Percentiles rank a stretch among this genome's conserved stretches.
Evolutionary conservation across 768 basidiomycete species (phyloP).

Genomic region (Hypholoma sublateritium): DNA sequence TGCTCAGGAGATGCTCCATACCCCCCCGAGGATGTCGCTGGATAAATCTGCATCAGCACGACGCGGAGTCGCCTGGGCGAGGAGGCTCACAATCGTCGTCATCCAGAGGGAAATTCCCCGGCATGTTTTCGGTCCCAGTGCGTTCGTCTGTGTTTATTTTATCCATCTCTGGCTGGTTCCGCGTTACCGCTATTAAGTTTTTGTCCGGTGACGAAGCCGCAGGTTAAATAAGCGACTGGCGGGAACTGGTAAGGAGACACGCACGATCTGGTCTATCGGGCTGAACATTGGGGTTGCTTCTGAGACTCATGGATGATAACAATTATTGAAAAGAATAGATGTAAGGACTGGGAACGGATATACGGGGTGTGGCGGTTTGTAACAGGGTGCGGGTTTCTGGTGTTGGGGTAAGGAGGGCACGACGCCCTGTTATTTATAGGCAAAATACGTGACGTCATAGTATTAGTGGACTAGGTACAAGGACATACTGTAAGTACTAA

Average conservation of each 20-base stretch:
- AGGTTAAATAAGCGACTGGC: neutral
- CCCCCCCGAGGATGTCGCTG: slow-evolving; percentile 17
- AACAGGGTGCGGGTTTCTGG: too few species aligned
- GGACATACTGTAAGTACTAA: too few species aligned
- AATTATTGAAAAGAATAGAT: neutral
- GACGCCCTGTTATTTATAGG: too few species aligned
- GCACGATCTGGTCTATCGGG: slow-evolving; percentile 14
- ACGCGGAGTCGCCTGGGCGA: too few species aligned
- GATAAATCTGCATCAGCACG: neutral
- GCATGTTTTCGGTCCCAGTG: slow-evolving; percentile 9
- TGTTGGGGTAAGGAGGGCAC: too few species aligned
- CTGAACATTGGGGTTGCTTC: slow-evolving; percentile 8
- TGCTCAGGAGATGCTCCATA: slow-evolving; percentile 12
- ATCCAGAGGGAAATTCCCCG: slow-evolving; percentile 10
- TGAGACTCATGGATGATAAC: slow-evolving; percentile 7
- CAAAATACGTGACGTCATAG: too few species aligned
- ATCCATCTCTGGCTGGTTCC: slow-evolving; percentile 13
- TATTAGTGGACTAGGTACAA: too few species aligned
- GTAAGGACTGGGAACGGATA: neutral
- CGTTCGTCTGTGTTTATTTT: slow-evolving; percentile 6
- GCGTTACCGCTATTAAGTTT: slow-evolving; percentile 8
- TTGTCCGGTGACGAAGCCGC: neutral
- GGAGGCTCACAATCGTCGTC: slow-evolving; percentile 2
- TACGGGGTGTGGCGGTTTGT: neutral
- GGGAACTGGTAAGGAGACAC: neutral